phyloP scores from a whole-genome alignment of 2,329 filamentous ascomycete genomes.

The Teratosphaeria viscida region DNA sequence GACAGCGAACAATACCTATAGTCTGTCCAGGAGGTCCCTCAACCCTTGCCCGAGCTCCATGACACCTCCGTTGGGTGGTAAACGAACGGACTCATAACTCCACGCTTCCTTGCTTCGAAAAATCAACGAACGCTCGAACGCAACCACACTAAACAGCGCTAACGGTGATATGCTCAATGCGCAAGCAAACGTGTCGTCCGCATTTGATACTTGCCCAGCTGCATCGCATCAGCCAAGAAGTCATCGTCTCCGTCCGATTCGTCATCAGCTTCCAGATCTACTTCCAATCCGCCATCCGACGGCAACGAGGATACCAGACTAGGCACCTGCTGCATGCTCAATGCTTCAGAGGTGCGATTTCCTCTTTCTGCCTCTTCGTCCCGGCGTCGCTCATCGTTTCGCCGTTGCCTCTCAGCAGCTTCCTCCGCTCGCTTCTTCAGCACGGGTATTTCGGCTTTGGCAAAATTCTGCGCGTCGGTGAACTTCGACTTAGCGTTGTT shows the following conservation, averaged over 20 bases:
- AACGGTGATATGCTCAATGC: slow-evolving; percentile 2
- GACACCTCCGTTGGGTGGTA: neutral
- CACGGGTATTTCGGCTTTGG: slow-evolving; percentile 14
- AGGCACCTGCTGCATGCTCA: neutral
- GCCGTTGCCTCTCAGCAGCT: slow-evolving; percentile 12
- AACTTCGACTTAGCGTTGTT: slow-evolving; percentile 57
- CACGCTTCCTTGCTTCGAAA: neutral
- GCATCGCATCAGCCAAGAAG: neutral
- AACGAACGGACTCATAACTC: neutral
- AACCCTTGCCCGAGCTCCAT: neutral
- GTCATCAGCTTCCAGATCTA: slow-evolving; percentile 6
- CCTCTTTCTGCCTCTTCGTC: neutral
- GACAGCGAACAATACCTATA: neutral
- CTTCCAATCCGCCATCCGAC: slow-evolving; percentile 4
- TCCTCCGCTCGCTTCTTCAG: slow-evolving; percentile 14
- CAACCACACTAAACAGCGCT: slow-evolving; percentile 1
- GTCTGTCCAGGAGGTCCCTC: neutral
- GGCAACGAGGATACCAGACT: neutral
- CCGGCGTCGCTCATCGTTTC: slow-evolving; percentile 15
- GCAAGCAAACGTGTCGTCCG: slow-evolving; percentile 7
- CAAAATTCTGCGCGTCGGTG: slow-evolving; percentile 49
- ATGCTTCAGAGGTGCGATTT: neutral
- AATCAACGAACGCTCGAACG: slow-evolving; percentile 10
- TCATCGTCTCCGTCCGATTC: slow-evolving; percentile 4
- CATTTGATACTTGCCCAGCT: slow-evolving; percentile 7